phyloP scores from a whole-genome alignment of 2,329 filamentous ascomycete genomes.

The Clarireedia homoeocarpa region DNA sequence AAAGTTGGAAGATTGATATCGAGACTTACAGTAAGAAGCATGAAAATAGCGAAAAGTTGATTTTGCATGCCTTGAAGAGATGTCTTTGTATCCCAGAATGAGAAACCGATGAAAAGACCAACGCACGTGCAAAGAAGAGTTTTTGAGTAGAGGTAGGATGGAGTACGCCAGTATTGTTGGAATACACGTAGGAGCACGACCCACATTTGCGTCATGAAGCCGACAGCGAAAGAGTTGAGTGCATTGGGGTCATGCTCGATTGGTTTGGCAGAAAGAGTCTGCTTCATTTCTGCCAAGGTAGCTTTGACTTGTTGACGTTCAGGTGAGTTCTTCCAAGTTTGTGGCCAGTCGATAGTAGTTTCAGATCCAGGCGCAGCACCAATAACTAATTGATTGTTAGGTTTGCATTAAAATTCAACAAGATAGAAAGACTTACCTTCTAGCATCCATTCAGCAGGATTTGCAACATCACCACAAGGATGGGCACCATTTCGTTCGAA shows the following conservation, averaged over 20 bases:
- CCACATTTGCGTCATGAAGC: slow-evolving; percentile 45
- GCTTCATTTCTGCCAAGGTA: slow-evolving; percentile 47
- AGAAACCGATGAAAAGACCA: slow-evolving; percentile 61
- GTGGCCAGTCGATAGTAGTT: slow-evolving; percentile 53
- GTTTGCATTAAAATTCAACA: slow-evolving; percentile 1
- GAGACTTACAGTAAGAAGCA: slow-evolving; percentile 53
- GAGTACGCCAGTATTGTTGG: slow-evolving; percentile 58
- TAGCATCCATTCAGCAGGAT: slow-evolving; percentile 78
- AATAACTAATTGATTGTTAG: slow-evolving; percentile 32
- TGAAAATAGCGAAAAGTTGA: slow-evolving; percentile 68
- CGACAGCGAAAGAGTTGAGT: slow-evolving; percentile 54
- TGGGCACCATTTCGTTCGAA: slow-evolving; percentile 66
- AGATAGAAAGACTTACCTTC: slow-evolving; percentile 30
- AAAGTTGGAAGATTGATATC: background rate
- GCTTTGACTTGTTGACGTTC: slow-evolving; percentile 33
- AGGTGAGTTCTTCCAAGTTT: slow-evolving; percentile 49
- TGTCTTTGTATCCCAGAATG: slow-evolving; percentile 56
- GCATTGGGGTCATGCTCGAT: slow-evolving; percentile 21
- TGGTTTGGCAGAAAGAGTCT: slow-evolving; percentile 30
- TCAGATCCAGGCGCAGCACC: slow-evolving; percentile 58
- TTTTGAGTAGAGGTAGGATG: slow-evolving; percentile 45
- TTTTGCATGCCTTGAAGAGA: slow-evolving; percentile 59
- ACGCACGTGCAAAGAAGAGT: slow-evolving; percentile 20
- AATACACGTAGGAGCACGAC: slow-evolving; percentile 52
- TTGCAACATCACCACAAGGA: slow-evolving; percentile 58